Conservation (phyloP, 2,329 filamentous ascomycete species). For the Arachnopeziza araneosa region DNA sequence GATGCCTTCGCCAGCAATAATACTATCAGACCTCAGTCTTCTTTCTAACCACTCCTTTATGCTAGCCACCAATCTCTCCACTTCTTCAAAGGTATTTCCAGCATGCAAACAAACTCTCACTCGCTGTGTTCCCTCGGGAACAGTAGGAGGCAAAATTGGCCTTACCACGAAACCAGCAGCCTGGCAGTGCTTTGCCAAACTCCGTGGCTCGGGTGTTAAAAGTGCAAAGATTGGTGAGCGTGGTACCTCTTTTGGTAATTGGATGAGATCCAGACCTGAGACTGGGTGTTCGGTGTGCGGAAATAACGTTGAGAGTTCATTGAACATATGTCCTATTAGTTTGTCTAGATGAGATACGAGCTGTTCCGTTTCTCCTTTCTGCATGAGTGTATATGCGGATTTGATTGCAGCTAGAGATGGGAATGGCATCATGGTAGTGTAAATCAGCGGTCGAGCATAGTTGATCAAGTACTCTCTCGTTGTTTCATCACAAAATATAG, state of each 20-base stretch:
- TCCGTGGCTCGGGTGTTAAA: constrained; percentile 51
- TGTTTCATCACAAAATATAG: constrained; percentile 17
- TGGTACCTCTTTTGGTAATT: constrained; percentile 33
- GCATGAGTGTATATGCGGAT: constrained; percentile 43
- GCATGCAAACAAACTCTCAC: constrained; percentile 65
- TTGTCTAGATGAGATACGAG: constrained; percentile 36
- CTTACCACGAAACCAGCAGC: constrained; percentile 52
- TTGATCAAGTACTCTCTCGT: constrained; percentile 24
- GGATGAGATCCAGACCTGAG: constrained; percentile 8
- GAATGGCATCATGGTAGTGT: constrained; percentile 37
- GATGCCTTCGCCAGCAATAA: neutral
- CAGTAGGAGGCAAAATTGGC: constrained; percentile 63
- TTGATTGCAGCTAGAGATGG: constrained; percentile 37
- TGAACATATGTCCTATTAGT: constrained; percentile 41
- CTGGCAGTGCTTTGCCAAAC: constrained; percentile 56
- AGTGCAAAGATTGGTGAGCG: constrained; percentile 61
- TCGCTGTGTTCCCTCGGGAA: constrained; percentile 56
- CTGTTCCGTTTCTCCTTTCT: constrained; percentile 42
- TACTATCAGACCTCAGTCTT: neutral
- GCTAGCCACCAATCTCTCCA: constrained; percentile 42
- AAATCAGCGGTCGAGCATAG: constrained; percentile 35
- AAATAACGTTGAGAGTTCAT: constrained; percentile 36
- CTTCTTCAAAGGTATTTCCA: constrained; percentile 52
- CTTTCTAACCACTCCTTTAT: constrained; percentile 22
- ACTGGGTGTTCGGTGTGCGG: constrained; percentile 1